Percentiles rank a stretch among this genome's conserved stretches.
Evolutionary conservation across 768 basidiomycete genomes (phyloP).

Genomic region (Pleurotus platypus): DNA sequence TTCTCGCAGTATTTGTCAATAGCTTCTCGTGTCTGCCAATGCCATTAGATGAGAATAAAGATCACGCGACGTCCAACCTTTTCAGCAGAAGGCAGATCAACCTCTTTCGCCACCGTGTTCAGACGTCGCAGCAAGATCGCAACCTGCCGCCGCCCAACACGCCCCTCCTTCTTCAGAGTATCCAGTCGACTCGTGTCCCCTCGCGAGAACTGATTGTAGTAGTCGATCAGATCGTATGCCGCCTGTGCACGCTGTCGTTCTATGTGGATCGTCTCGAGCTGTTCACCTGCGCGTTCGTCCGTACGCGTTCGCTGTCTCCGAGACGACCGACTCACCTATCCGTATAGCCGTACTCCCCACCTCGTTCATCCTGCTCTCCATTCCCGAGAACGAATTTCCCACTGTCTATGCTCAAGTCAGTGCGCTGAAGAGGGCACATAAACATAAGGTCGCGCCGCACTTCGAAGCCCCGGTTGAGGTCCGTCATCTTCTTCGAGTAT

Average conservation of each 20-base stretch:
- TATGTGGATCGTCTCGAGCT: conserved; percentile 91
- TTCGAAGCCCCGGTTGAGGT: conserved; percentile 92
- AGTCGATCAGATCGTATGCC: conserved; percentile 89
- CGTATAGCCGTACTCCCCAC: conserved; percentile 93
- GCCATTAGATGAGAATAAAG: not conserved
- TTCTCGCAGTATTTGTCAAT: conserved; percentile 98
- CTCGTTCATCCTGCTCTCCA: conserved; percentile 89
- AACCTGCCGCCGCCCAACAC: conserved; percentile 83
- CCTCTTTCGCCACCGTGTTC: conserved; percentile 87
- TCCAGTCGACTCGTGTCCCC: conserved; percentile 77
- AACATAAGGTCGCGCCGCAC: conserved; percentile 36
- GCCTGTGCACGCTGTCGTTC: conserved; percentile 92
- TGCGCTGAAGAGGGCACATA: not conserved
- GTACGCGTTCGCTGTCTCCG: no score
- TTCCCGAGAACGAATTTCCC: conserved; percentile 79
- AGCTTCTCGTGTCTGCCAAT: conserved; percentile 72
- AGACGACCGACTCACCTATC: conserved; percentile 57
- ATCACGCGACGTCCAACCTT: conserved; percentile 40
- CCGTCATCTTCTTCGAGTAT: conserved; percentile 92
- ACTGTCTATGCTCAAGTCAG: conserved; percentile 58
- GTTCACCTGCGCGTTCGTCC: conserved; percentile 61
- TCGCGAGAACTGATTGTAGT: conserved; percentile 88
- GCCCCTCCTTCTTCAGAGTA: conserved; percentile 79
- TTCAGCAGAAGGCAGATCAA: conserved; percentile 81
- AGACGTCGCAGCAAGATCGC: conserved; percentile 84